Evolutionary conservation across 345 rosid species (phyloP), one percentile per base, ranked within the genome.

Genomic region (Noccaea bulbosa): DNA sequence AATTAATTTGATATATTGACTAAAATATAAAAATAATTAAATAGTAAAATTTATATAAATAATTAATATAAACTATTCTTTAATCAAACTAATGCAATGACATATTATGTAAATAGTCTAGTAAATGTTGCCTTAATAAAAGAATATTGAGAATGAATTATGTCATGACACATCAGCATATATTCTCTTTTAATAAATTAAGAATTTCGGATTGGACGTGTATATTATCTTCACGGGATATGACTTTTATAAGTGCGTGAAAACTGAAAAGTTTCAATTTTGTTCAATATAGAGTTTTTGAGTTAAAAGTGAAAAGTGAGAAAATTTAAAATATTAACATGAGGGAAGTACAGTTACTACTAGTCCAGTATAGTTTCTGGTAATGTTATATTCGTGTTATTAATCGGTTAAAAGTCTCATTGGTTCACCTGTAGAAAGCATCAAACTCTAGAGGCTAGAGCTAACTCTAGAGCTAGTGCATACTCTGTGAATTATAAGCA

Each of bases 341-440:
- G 53, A 27, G 30, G 30, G 30, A 27, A 27, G 4, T 4, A 27
- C 30, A 27, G 30, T 24, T 24, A 24, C 30, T 2, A 24, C 30
- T 24, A 24, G 30, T 24, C 30, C 30, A 24, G 30, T 27, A 27
- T 27, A 27, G 30, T 27, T 27, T 27, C 30, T 27, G 30, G 3
- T 27, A 27, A 27, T 27, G 3, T 4, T 1, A 27, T 27, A 27
- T 27, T 27, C 30, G 22, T 20, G 22, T 20, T 20, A 20, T 20
- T 20, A 20, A 20, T 20, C 22, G 22, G 22, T 20, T 20, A 20
- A 20, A 20, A 20, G 71, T 92, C 96, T 30, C 87, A 96, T 80
- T 86, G 87, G 75, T 89, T 72, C 34, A 83, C 60, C 98, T 87
- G 86, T 38, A 50, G 39, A 74, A 53, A 17, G 4, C 37, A 65